Evolutionary conservation across 2,329 filamentous ascomycete genomes (phyloP).

Genomic region (Talaromyces verruculosus): DNA sequence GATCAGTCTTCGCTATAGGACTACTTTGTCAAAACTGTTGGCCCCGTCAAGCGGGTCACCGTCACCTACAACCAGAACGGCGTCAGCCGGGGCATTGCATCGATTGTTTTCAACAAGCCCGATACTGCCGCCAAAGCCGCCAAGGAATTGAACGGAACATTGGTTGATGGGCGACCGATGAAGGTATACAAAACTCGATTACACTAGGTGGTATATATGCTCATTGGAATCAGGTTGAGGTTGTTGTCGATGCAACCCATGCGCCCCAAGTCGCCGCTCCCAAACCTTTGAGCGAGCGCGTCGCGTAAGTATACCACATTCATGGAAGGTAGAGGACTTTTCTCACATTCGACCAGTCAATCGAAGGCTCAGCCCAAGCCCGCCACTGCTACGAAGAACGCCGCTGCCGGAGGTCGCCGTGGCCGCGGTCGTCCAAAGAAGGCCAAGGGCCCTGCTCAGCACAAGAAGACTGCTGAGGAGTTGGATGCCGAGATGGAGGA

Average conservation of each 20-base stretch:
- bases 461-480: constrained; percentile 90
- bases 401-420: constrained; percentile 52
- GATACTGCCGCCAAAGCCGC: constrained; percentile 84
- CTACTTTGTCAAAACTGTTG: constrained; percentile 87
- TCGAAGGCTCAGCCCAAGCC: constrained; percentile 78
- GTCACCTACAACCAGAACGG: constrained; percentile 92
- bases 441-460: constrained; percentile 63
- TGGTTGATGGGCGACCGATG: constrained; percentile 86
- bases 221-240: constrained; percentile 67
- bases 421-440: constrained; percentile 53
- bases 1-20: constrained; percentile 69
- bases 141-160: constrained; percentile 78
- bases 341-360: constrained; percentile 46
- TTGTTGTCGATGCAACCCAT: constrained; percentile 76
- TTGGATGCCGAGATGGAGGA: constrained; percentile 97
- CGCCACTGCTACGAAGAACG: constrained; percentile 68
- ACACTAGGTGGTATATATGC: constrained; percentile 17
- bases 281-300: constrained; percentile 79
- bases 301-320: constrained; percentile 58
- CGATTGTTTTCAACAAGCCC: constrained; percentile 77
- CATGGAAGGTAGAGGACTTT: background rate
- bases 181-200: constrained; percentile 61
- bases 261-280: constrained; percentile 66
- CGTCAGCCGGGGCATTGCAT: constrained; percentile 86
- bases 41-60: constrained; percentile 85